A percentile compares a stretch with the other conserved stretches of the same genome.
These are phyloP conservation scores for Blumeria graminis DNA, from an alignment of 2,329 filamentous ascomycete genomes.

Conservation along the genomic window DNA sequence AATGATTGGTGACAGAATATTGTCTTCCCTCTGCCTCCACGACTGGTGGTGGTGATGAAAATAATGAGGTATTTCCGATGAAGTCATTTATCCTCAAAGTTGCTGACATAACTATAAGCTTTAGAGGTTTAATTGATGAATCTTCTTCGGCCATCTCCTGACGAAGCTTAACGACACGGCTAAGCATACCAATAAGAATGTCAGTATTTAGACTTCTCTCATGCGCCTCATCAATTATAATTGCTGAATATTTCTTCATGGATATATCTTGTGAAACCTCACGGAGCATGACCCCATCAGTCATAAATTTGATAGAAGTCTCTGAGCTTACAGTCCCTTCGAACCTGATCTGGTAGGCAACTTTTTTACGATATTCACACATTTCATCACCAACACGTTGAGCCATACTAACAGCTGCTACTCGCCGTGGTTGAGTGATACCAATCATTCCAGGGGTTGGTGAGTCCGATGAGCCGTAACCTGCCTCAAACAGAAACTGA, in stretches of 20 bases:
- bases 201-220: conserved; percentile 95
- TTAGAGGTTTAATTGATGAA: conserved; percentile 49
- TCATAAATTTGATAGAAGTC: conserved; percentile 96
- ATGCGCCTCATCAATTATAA: conserved; percentile 92
- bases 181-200: conserved; percentile 92
- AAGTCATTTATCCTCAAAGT: conserved; percentile 81
- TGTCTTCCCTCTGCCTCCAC: conserved; percentile 81
- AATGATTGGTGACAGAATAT: conserved; percentile 74
- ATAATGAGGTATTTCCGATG: conserved; percentile 59
- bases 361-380: conserved; percentile 47
- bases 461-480: conserved; percentile 57
- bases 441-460: conserved; percentile 81
- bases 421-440: conserved; percentile 79
- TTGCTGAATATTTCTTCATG: conserved; percentile 70
- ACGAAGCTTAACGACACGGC: conserved; percentile 68
- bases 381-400: conserved; percentile 75
- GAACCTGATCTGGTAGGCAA: conserved; percentile 89
- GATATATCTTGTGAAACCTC: conserved; percentile 81
- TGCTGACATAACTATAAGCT: conserved; percentile 94
- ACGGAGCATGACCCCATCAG: conserved; percentile 79
- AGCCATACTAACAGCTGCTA: conserved; percentile 91
- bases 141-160: conserved; percentile 52
- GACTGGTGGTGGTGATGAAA: conserved; percentile 55
- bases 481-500: conserved; percentile 85
- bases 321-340: conserved; percentile 59